Base-by-base conservation (phyloP, 768 basidiomycete species). In the Rubroboletus satanas region DNA sequence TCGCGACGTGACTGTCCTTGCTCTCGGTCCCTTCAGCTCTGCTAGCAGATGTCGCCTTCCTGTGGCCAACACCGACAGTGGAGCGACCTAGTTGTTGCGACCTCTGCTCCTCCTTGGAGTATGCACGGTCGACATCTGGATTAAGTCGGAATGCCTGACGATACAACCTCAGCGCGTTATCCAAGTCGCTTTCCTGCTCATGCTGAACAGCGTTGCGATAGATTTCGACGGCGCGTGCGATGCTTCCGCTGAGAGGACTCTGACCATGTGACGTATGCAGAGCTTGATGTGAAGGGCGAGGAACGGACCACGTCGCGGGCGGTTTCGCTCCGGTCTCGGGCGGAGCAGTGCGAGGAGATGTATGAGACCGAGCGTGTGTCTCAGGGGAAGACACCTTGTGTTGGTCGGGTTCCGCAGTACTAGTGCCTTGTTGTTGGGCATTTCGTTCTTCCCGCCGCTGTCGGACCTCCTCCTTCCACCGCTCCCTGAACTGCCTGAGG, bases 61-160 rank as follows among this genome's bases (percentile, higher is more conserved):
- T 89, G 68, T 81, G 80, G 14, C 77, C 77, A 46, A 82, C 82
- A 85, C 42, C 37, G 14, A 17, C 18, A 28, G 38, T 23, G 31
- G 62, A 47, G 41, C 44, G 52, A 37, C 45, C 44, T 28, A 45
- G 45, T 39, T 61, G 55, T 10, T 62, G 60, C 32, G 61, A 32
- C 52, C 62, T 66, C 41, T 64, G 73, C 63, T 89, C 85, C 56
- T 83, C 77, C 39, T 77, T 75, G 56, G 79, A 75, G 70, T 88
- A 93, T 1, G 80, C 79, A 56, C 79, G 78, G 66, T 93, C 92
- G 33, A 94, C 88, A 56, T 88, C 75, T 35, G 86, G 75, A 55
- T 93, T 81, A 71, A 87, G 72, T 49, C 86, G 82, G 68, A 93
- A 94, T 2, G 90, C 90, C 57, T 83, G 81, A 10, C 90, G 83